Conservation (phyloP, 176 grass and related monocot species). For the Ensete ventricosum region DNA sequence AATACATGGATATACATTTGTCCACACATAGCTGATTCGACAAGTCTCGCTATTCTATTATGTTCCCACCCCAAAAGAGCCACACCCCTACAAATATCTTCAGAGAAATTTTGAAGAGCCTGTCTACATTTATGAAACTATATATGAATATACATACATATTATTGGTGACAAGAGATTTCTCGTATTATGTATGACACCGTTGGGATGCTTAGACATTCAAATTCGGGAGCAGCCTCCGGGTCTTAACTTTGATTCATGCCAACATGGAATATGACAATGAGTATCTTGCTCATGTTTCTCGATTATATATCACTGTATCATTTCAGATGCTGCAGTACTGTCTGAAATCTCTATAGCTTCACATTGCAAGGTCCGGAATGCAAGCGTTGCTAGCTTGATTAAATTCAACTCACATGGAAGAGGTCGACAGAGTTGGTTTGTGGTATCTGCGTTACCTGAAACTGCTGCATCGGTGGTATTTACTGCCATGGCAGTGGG, state of each 20-base stretch:
- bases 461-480: conserved; percentile 31
- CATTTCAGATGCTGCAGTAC: not conserved
- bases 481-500: conserved; percentile 31
- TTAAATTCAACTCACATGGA: not conserved
- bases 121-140: too few species aligned
- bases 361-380: not conserved
- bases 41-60: too few species aligned
- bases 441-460: conserved; percentile 24
- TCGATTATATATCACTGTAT: not conserved
- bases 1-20: too few species aligned
- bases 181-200: too few species aligned
- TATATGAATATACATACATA: too few species aligned
- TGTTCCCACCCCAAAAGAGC: too few species aligned
- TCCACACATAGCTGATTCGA: too few species aligned
- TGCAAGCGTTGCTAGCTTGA: not conserved
- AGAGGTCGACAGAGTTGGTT: conserved; percentile 5
- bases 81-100: too few species aligned
- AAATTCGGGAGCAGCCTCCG: not conserved
- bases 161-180: too few species aligned
- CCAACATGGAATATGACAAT: not conserved
- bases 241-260: not conserved
- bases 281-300: not conserved
- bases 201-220: too few species aligned
- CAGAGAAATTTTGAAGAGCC: too few species aligned
- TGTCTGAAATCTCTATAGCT: not conserved